Evolutionary conservation across 805 yeast species (phyloP).

Genomic region (Ogataea pilisensis): DNA sequence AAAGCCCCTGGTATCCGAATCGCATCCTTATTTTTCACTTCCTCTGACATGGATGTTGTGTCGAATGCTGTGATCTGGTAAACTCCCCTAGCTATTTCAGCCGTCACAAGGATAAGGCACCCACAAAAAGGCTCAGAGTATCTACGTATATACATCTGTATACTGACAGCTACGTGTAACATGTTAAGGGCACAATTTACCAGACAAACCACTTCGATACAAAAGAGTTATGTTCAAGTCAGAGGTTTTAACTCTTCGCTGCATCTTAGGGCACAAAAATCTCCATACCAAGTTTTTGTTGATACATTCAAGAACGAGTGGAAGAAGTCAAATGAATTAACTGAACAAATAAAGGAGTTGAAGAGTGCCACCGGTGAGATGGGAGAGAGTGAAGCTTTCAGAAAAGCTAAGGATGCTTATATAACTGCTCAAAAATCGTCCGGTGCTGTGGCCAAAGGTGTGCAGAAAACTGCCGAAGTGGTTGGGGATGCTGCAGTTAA

Average conservation of each 20-base stretch:
- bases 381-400: slow-evolving; percentile 91
- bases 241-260: slow-evolving; percentile 17
- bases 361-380: slow-evolving; percentile 94
- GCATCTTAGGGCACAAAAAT: slow-evolving; percentile 37
- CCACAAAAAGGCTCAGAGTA: too few species aligned
- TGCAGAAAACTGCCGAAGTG: slow-evolving; percentile 86
- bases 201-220: slow-evolving; percentile 1
- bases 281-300: slow-evolving; percentile 89
- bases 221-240: slow-evolving; percentile 3
- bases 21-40: too few species aligned
- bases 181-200: slow-evolving; percentile 12
- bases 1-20: too few species aligned
- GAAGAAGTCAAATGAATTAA: slow-evolving; percentile 84
- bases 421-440: slow-evolving; percentile 72
- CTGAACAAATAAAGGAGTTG: slow-evolving; percentile 87
- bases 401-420: slow-evolving; percentile 88
- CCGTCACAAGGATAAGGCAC: too few species aligned
- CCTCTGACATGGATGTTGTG: too few species aligned
- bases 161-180: neutral
- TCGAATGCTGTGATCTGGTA: too few species aligned
- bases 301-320: slow-evolving; percentile 91
- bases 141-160: too few species aligned
- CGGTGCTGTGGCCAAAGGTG: slow-evolving; percentile 61
- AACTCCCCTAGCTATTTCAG: too few species aligned
- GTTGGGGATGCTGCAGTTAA: slow-evolving; percentile 85